phyloP scores from a whole-genome alignment of 2,329 filamentous ascomycete species.

The Xylariaceae sp. region DNA sequence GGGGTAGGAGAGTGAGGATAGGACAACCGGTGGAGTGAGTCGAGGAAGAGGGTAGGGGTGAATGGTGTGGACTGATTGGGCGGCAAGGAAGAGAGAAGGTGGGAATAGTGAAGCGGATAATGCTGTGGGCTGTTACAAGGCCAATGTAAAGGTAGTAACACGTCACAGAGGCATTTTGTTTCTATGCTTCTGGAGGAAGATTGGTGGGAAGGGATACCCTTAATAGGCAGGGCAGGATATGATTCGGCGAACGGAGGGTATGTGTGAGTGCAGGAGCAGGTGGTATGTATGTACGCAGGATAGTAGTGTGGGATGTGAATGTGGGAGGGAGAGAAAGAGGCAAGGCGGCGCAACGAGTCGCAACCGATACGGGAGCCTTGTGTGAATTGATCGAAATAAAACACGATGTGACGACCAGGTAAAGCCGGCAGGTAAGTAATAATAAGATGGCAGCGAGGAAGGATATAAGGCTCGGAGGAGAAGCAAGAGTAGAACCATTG shows the following conservation, averaged over 20 bases:
- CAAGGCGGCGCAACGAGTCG: slow-evolving; percentile 13
- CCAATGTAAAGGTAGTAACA: slow-evolving; percentile 39
- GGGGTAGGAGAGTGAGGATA: slow-evolving; percentile 27
- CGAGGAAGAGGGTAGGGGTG: slow-evolving; percentile 35
- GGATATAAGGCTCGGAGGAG: neutral
- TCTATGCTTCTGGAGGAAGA: slow-evolving; percentile 34
- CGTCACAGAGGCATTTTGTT: slow-evolving; percentile 40
- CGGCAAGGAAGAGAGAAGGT: slow-evolving; percentile 27
- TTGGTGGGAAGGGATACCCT: slow-evolving; percentile 33
- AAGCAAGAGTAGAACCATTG: neutral
- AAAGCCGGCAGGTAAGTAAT: neutral
- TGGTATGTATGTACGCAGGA: slow-evolving; percentile 28
- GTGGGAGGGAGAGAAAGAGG: slow-evolving; percentile 21
- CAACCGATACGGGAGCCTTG: slow-evolving; percentile 11
- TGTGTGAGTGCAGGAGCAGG: slow-evolving; percentile 30
- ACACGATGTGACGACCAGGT: slow-evolving; percentile 1
- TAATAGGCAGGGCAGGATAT: slow-evolving; percentile 29
- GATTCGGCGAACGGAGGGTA: slow-evolving; percentile 18
- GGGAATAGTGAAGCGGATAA: slow-evolving; percentile 33
- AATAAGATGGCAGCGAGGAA: neutral
- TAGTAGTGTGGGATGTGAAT: slow-evolving; percentile 20
- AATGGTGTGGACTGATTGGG: slow-evolving; percentile 33
- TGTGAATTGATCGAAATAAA: slow-evolving; percentile 9
- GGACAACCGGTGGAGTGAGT: slow-evolving; percentile 31
- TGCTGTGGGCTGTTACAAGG: slow-evolving; percentile 36